Evolutionary conservation across 129 eudicot genomes (phyloP).

Genomic region (Flaveria ramosissima): DNA sequence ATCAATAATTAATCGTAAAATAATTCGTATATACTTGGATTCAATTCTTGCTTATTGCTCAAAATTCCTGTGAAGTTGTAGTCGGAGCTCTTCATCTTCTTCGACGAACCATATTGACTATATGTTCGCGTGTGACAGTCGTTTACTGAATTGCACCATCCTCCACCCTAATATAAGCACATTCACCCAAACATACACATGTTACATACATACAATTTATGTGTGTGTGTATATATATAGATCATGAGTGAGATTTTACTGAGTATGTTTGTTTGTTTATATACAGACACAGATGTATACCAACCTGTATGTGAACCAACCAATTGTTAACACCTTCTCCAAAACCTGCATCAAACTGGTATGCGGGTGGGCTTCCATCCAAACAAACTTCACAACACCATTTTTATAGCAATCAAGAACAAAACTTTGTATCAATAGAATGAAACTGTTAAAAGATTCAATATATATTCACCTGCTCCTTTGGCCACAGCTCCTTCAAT

Average conservation of each 20-base stretch:
- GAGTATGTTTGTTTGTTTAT: neutral
- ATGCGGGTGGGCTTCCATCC: conserved; percentile 69
- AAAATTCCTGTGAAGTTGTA: conserved; percentile 49
- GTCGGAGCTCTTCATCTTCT: conserved; percentile 38
- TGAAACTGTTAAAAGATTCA: neutral
- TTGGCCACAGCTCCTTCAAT: conserved; percentile 47
- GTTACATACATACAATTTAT: too few species aligned
- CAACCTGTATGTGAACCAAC: conserved; percentile 60
- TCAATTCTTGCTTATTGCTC: conserved; percentile 37
- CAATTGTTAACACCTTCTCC: conserved; percentile 46
- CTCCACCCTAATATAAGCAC: conserved; percentile 45
- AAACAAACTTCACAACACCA: conserved; percentile 46
- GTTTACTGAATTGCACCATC: conserved; percentile 47
- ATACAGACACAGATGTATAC: neutral
- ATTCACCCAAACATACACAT: neutral
- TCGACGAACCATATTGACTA: conserved; percentile 43
- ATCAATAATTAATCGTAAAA: neutral
- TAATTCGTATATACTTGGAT: conserved; percentile 39
- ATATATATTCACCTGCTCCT: conserved; percentile 48
- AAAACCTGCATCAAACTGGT: conserved; percentile 44
- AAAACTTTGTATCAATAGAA: conserved; percentile 10
- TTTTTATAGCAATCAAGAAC: conserved; percentile 1
- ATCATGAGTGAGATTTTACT: too few species aligned
- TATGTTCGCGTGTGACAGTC: conserved; percentile 32
- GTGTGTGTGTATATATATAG: too few species aligned